A percentile compares a stretch with the other conserved stretches of the same genome.
phyloP scores from a whole-genome alignment of 1,284 basidiomycete species.

The Ganoderma lucidum region DNA sequence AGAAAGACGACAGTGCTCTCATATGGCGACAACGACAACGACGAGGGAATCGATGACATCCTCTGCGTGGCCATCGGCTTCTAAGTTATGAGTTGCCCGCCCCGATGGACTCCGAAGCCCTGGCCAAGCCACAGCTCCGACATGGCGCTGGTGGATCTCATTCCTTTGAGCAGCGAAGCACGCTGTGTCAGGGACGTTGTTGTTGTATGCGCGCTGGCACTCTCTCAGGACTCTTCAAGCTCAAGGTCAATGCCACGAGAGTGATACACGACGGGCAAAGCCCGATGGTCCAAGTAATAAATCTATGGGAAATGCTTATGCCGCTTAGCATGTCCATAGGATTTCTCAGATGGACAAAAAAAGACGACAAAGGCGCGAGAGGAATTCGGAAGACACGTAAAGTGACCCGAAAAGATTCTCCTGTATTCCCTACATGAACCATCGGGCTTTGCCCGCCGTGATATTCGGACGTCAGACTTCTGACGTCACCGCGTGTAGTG shows the following conservation, averaged over 20 bases:
- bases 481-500: slow-evolving; percentile 18
- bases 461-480: neutral
- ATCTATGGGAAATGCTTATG: no score
- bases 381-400: no score
- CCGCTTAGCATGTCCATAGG: no score
- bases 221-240: neutral
- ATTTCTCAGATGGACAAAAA: no score
- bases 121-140: neutral
- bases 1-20: neutral
- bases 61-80: slow-evolving; percentile 2
- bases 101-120: neutral
- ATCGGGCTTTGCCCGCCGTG: no score
- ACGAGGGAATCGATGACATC: neutral
- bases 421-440: no score
- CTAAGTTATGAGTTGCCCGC: neutral
- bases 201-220: neutral
- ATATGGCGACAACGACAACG: neutral
- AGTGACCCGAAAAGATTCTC: no score
- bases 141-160: neutral
- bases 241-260: no score
- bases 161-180: neutral
- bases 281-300: no score
- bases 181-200: neutral
- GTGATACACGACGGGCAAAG: no score
- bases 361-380: no score